Evolutionary conservation across 2,329 filamentous ascomycete species (phyloP), one percentile per base, ranked within the genome.

Genomic region (Chrysoporthe puriensis): DNA sequence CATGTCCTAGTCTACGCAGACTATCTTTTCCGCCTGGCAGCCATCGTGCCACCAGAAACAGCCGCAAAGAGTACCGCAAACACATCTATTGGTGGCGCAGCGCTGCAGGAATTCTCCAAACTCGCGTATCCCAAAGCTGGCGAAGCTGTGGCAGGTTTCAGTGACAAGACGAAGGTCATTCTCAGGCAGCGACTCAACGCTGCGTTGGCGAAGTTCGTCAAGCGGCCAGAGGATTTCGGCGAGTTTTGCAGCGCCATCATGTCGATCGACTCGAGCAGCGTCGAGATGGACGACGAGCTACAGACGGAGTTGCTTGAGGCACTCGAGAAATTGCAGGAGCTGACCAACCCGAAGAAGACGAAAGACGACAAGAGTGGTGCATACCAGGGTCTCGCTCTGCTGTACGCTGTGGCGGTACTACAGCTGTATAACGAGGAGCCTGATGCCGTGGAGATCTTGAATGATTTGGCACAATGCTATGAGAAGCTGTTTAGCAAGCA

Each of bases 351-450:
- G 11, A 78, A 77, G 71, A 73, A 65, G 54, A 76, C 71, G 70
- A 75, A 63, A 73, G 69, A 74, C 75, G 18, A 77, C 73, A 65
- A 75, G 68, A 71, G 81, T 76, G 74, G 82, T 76, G 67, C 79
- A 77, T 69, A 82, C 82, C 88, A 89, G 69, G 91, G 92, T 0
- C 86, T 97, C 67, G 90, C 91, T 26, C 84, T 97, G 46, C 85
- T 98, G 1, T 93, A 97, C 76, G 90, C 93, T 0, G 86, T 97
- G 63, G 91, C 93, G 0, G 87, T 97, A 16, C 84, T 98, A 66
- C 93, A 97, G 77, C 85, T 97, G 9, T 97, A 97, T 80, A 94
- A 95, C 74, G 92, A 93, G 34, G 94, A 97, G 68, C 85, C 91
- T 0, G 96, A 98, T 75, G 92, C 94, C 0, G 86, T 97, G 32